Base-by-base conservation (phyloP, 1,284 basidiomycete genomes). In the Neotropicomus parvogracilis region DNA sequence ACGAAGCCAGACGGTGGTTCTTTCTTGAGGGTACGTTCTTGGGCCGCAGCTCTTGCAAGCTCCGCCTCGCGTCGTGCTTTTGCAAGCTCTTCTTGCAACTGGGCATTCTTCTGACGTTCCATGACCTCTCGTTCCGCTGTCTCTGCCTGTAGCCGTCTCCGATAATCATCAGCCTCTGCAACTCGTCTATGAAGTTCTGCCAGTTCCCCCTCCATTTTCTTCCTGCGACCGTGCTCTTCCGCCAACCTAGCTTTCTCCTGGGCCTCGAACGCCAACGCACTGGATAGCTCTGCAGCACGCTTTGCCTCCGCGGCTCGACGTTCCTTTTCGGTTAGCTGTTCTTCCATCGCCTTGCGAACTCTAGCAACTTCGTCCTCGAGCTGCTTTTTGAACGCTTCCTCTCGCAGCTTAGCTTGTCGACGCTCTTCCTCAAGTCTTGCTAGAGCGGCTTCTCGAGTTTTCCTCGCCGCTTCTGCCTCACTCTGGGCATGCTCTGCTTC, bases 61-160 rank as follows among this genome's bases (percentile, higher is more conserved):
- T 61, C 66, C 8, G 47, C 65, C 40, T 67, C 62, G 32, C 63
- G 56, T 46, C 59, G 60, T 24, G 62, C 66, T 42, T 47, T 58
- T 14, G 54, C 53, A 5, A 69, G 64, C 35, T 69, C 65, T 44
- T 64, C 66, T 48, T 67, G 64, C 31, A 69, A 41, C 28, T 66
- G 64, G 2, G 42, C 44, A 35, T 50, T 50, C 52, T 51, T 68
- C 39, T 62, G 62, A 33, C 58, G 67, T 46, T 65, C 63, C 14
- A 55, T 21, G 5, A 52, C 44, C 44, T 63, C 62, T 26, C 64
- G 54, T 40, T 67, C 64, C 28, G 54, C 54, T 5, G 56, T 47
- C 36, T 65, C 62, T 7, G 53, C 62, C 33, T 63, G 66, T 10
- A 65, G n/a, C n/a, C 52, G 53, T 48, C 55, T 57, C 45, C 64